These are phyloP conservation scores for Scenedesmus sp. DNA, from an alignment of 163 green algal species.

Conservation along the genomic window DNA sequence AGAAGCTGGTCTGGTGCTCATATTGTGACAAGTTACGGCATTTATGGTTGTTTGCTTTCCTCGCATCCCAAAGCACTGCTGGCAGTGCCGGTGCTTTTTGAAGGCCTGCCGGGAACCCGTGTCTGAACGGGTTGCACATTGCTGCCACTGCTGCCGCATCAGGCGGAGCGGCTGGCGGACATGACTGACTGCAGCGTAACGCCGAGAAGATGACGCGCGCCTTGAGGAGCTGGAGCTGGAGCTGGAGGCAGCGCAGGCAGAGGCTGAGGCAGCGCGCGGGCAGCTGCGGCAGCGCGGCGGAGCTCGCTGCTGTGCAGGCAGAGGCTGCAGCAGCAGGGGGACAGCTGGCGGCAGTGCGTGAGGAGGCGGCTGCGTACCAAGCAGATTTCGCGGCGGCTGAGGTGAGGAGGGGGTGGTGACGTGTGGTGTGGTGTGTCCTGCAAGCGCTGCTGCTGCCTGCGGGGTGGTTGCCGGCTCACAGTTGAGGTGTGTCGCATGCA, in stretches of 20 bases:
- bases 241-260: constrained; percentile 2
- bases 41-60: too few species aligned
- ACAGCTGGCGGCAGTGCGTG: background rate
- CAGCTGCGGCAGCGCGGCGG: background rate
- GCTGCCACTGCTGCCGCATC: background rate
- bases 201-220: background rate
- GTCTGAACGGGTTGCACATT: too few species aligned
- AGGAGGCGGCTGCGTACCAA: constrained; percentile 3
- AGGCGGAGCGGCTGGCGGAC: constrained; percentile 49
- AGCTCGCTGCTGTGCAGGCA: background rate
- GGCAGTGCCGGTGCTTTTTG: too few species aligned
- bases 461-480: too few species aligned
- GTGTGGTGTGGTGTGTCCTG: too few species aligned
- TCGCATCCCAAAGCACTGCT: too few species aligned
- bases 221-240: constrained; percentile 23
- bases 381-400: constrained; percentile 16
- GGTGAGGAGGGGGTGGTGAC: background rate
- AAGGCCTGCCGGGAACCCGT: too few species aligned
- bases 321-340: background rate
- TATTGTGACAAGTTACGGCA: too few species aligned
- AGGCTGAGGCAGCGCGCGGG: background rate
- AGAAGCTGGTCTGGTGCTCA: too few species aligned
- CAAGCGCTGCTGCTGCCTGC: too few species aligned
- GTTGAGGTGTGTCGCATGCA: too few species aligned
- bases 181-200: constrained; percentile 50